Conservation (phyloP, 1,284 basidiomycete species). For the Sporisorium exsertum region DNA sequence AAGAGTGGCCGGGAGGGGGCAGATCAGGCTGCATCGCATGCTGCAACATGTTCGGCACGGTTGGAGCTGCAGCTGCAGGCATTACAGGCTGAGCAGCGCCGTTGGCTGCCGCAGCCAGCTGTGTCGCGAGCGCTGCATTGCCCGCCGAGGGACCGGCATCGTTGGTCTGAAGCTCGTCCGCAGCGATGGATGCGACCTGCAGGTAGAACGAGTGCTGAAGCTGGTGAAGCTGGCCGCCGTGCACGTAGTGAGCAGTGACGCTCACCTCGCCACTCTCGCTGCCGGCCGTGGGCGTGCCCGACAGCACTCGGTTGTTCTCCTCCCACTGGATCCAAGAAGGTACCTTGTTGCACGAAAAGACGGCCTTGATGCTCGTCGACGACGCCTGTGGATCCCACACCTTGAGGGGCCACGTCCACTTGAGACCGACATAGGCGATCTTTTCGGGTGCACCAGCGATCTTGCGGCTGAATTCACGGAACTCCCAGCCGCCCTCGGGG, state of each 20-base stretch:
- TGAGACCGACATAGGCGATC: constrained; percentile 77
- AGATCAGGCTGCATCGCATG: constrained; percentile 26
- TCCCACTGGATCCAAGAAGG: constrained; percentile 91
- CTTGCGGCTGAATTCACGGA: constrained; percentile 83
- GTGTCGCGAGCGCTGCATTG: constrained; percentile 14
- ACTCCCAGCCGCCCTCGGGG: constrained; percentile 82
- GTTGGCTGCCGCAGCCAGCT: constrained; percentile 14
- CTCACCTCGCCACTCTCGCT: constrained; percentile 57
- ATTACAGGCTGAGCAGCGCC: constrained; percentile 5
- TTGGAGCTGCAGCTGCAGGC: constrained; percentile 5
- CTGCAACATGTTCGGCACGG: constrained; percentile 23
- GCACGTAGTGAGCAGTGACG: constrained; percentile 62
- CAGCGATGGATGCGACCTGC: constrained; percentile 48
- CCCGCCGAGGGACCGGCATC: constrained; percentile 34
- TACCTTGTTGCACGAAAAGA: constrained; percentile 81
- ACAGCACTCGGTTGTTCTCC: constrained; percentile 71
- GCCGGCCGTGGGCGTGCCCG: constrained; percentile 53
- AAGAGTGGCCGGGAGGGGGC: constrained; percentile 30
- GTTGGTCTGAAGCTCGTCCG: constrained; percentile 36
- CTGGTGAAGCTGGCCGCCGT: constrained; percentile 60
- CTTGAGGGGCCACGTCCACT: constrained; percentile 92
- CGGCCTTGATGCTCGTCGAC: constrained; percentile 75
- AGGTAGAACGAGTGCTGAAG: constrained; percentile 64
- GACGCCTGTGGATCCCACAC: constrained; percentile 92
- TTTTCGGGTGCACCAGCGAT: constrained; percentile 69